A percentile compares a stretch with the other conserved stretches of the same genome.
Evolutionary conservation across 2,329 filamentous ascomycete species (phyloP).

Genomic region (Westerdykella sp.): DNA sequence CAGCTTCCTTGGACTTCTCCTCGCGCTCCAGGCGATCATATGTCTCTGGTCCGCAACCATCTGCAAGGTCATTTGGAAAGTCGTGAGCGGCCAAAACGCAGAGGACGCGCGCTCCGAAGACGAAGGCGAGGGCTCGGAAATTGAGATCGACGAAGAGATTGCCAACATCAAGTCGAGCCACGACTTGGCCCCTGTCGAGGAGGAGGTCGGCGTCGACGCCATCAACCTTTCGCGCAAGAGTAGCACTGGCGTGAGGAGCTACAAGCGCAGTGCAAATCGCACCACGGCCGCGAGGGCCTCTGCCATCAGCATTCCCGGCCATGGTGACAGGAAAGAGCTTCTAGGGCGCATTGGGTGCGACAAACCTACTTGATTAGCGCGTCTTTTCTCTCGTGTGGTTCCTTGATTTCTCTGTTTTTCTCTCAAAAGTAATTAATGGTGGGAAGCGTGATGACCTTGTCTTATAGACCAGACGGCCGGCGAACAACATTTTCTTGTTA

Average conservation of each 20-base stretch:
- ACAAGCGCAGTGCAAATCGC: slow-evolving; percentile 46
- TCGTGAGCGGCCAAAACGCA: slow-evolving; percentile 68
- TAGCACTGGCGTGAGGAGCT: slow-evolving; percentile 29
- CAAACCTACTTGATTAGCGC: slow-evolving; percentile 46
- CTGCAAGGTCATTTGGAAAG: slow-evolving; percentile 70
- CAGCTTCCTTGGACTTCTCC: slow-evolving; percentile 69
- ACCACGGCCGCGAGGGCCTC: slow-evolving; percentile 46
- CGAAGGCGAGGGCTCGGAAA: slow-evolving; percentile 63
- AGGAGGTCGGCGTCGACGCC: slow-evolving; percentile 69
- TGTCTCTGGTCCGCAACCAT: slow-evolving; percentile 90
- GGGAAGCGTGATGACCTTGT: not conserved
- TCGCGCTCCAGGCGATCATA: slow-evolving; percentile 73
- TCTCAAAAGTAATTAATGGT: not conserved
- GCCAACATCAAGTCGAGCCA: slow-evolving; percentile 23
- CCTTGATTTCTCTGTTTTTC: not conserved
- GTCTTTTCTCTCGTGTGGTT: not conserved
- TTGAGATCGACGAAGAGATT: slow-evolving; percentile 67
- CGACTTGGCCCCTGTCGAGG: slow-evolving; percentile 51
- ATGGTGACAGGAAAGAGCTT: slow-evolving; percentile 73
- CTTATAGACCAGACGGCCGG: no score
- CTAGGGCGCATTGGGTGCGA: slow-evolving; percentile 78
- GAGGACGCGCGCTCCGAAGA: slow-evolving; percentile 87
- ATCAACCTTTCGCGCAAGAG: slow-evolving; percentile 55
- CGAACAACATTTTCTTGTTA: no score
- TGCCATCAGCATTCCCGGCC: slow-evolving; percentile 59